phyloP scores from a whole-genome alignment of 768 basidiomycete genomes.

The Tulasnella sp. region DNA sequence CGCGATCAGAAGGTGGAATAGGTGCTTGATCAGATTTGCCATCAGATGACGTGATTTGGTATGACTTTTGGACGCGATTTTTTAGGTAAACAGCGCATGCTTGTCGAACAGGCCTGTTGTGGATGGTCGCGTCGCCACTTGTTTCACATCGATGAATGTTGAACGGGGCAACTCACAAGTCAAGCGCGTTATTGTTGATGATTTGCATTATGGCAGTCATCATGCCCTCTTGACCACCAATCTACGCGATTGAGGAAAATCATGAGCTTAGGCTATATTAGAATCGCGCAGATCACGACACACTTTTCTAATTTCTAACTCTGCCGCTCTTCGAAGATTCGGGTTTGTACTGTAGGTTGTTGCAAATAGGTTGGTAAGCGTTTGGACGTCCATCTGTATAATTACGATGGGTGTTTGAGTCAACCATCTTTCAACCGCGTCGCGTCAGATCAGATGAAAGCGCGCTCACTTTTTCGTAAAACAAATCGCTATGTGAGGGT shows the following conservation, averaged over 20 bases:
- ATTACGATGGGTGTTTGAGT: too few relatives aligned
- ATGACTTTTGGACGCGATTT: conserved; percentile 65
- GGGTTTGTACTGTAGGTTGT: conserved; percentile 74
- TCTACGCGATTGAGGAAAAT: conserved; percentile 29
- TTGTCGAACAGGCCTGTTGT: conserved; percentile 59
- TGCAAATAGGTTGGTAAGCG: conserved; percentile 63
- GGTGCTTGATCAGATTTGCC: conserved; percentile 47
- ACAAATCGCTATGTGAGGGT: too few relatives aligned
- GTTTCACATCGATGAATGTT: conserved; percentile 2
- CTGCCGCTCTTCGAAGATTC: conserved; percentile 72
- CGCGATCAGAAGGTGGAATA: conserved; percentile 56
- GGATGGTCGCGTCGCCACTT: background rate
- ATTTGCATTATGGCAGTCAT: conserved; percentile 76
- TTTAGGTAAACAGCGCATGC: conserved; percentile 82
- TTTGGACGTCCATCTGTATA: conserved; percentile 25
- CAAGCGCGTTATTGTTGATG: conserved; percentile 61
- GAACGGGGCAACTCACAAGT: conserved; percentile 42
- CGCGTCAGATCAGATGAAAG: too few relatives aligned
- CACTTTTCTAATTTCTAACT: conserved; percentile 81
- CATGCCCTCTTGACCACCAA: conserved; percentile 70
- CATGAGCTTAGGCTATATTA: background rate
- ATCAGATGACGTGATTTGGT: conserved; percentile 35
- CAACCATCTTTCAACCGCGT: too few relatives aligned
- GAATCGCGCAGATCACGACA: background rate
- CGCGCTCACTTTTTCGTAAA: too few relatives aligned